Conservation (phyloP, 805 yeast genomes). For the Candida tammaniensis region DNA sequence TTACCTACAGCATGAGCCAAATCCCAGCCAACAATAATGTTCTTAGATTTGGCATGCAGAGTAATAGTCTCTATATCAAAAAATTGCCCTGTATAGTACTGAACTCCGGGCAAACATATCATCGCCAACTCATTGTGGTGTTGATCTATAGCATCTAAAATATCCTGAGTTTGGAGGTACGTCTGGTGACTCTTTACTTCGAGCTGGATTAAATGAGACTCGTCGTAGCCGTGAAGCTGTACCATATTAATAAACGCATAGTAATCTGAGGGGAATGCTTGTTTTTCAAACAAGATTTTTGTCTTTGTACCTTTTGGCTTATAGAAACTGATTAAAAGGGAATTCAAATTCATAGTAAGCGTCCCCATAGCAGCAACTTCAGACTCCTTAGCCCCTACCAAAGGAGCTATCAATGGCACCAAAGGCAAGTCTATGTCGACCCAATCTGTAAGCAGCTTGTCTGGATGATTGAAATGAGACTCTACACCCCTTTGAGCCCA, state of each 20-base stretch:
- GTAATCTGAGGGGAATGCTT: slow-evolving; percentile 90
- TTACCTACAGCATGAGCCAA: slow-evolving; percentile 94
- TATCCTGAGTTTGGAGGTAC: slow-evolving; percentile 59
- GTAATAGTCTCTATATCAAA: slow-evolving; percentile 79
- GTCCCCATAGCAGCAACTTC: slow-evolving; percentile 91
- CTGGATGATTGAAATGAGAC: slow-evolving; percentile 75
- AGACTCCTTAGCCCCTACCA: slow-evolving; percentile 71
- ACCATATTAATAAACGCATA: slow-evolving; percentile 80
- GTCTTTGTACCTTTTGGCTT: slow-evolving; percentile 55
- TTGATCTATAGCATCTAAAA: slow-evolving; percentile 52
- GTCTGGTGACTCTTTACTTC: slow-evolving; percentile 59
- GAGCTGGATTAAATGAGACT: slow-evolving; percentile 61
- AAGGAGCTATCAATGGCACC: slow-evolving; percentile 60
- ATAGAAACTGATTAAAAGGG: slow-evolving; percentile 71
- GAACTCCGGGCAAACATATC: slow-evolving; percentile 83
- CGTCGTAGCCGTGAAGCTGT: slow-evolving; percentile 52
- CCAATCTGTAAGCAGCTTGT: slow-evolving; percentile 51
- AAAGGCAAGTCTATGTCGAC: slow-evolving; percentile 80
- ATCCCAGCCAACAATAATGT: slow-evolving; percentile 84
- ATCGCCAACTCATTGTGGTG: slow-evolving; percentile 64
- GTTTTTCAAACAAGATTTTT: slow-evolving; percentile 79
- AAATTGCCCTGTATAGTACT: slow-evolving; percentile 86
- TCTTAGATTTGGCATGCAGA: slow-evolving; percentile 47
- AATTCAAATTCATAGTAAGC: slow-evolving; percentile 76
- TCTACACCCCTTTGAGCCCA: slow-evolving; percentile 84